Evolutionary conservation across 345 rosid genomes (phyloP).

Genomic region (Gossypium bickii): DNA sequence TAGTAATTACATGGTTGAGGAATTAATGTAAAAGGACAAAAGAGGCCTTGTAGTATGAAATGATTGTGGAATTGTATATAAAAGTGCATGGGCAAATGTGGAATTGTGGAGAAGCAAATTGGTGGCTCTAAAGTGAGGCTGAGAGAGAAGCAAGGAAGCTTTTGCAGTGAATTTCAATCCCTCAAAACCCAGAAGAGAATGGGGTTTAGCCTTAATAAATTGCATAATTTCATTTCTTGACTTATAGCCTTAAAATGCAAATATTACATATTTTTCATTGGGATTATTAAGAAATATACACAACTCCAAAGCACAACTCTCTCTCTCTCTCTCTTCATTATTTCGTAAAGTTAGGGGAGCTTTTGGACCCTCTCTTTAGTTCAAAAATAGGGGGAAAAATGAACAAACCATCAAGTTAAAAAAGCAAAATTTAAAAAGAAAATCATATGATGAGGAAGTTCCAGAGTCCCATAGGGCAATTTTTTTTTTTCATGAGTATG

Average conservation of each 20-base stretch:
- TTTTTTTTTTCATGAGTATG: conserved; percentile 3
- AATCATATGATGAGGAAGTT: conserved; percentile 19
- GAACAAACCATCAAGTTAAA: conserved; percentile 2
- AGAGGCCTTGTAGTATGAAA: background rate
- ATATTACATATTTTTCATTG: background rate
- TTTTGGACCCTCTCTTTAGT: background rate
- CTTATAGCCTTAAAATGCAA: background rate
- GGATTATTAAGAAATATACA: background rate
- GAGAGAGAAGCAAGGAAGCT: conserved; percentile 7
- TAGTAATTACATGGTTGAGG: too few species aligned
- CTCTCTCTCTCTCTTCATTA: conserved; percentile 24
- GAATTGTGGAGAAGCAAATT: background rate
- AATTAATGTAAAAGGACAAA: background rate
- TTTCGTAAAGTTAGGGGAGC: conserved; percentile 35
- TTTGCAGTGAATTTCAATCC: conserved; percentile 11
- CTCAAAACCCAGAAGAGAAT: conserved; percentile 33
- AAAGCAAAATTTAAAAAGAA: background rate
- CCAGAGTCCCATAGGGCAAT: background rate
- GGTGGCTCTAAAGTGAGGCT: conserved; percentile 10
- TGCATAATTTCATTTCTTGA: background rate
- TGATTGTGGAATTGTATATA: too few species aligned
- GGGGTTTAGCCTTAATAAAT: conserved; percentile 8
- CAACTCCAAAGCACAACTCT: conserved; percentile 6
- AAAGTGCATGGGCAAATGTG: background rate
- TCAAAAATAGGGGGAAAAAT: background rate